Percentiles rank a stretch among this genome's conserved stretches.
Conservation (phyloP, 2,329 filamentous ascomycete species). For the Nannizzia gypsea region DNA sequence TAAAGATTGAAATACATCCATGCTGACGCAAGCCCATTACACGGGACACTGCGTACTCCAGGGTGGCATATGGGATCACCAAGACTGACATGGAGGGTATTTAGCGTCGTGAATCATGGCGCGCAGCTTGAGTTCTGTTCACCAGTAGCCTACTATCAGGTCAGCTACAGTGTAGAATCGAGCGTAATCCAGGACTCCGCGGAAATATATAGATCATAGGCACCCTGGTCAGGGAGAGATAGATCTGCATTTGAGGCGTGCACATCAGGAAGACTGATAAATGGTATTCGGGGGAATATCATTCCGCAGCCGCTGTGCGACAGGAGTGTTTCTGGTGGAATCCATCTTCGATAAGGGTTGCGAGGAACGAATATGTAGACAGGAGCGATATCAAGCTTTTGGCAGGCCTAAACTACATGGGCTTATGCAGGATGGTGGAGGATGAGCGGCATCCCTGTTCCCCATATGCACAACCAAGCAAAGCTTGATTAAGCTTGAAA, state of each 20-base stretch:
- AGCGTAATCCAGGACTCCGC: not conserved
- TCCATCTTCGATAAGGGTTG: not conserved
- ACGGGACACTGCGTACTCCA: not conserved
- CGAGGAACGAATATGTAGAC: not conserved
- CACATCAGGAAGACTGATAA: not conserved
- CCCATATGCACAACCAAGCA: not conserved
- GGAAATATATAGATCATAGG: not conserved
- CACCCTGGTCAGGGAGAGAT: not conserved
- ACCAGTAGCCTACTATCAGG: not conserved
- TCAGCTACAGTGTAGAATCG: not conserved
- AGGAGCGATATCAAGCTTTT: not conserved
- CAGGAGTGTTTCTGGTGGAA: not conserved
- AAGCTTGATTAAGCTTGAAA: constrained; percentile 5
- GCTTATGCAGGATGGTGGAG: constrained; percentile 3
- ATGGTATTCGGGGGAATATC: not conserved
- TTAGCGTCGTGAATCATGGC: not conserved
- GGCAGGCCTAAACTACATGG: not conserved
- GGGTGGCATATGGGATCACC: not conserved
- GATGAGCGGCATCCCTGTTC: not conserved
- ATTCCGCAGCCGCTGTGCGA: not conserved
- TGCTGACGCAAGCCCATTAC: not conserved
- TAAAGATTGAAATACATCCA: not conserved
- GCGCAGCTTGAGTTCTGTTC: not conserved
- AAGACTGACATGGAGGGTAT: not conserved
- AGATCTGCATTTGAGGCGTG: not conserved